phyloP scores from a whole-genome alignment of 208 protist species.

The Trypanosomatidae sp. region DNA sequence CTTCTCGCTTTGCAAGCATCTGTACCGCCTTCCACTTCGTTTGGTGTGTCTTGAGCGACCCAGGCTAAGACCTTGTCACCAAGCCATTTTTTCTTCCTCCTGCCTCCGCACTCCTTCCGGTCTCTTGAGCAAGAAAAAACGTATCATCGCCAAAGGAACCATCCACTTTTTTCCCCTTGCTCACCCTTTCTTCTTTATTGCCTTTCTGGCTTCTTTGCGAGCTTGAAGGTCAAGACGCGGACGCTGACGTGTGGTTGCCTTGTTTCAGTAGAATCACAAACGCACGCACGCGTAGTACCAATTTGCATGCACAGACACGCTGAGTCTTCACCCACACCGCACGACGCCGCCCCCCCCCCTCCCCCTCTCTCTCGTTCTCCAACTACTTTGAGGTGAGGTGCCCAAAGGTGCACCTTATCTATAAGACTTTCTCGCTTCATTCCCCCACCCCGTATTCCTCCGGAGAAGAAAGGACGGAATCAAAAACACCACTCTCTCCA shows the following conservation, averaged over 20 bases:
- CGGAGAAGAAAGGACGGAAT: too few species aligned
- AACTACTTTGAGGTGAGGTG: background rate
- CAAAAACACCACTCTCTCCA: background rate
- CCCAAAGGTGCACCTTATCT: background rate
- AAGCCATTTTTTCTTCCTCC: background rate
- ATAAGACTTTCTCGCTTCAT: background rate
- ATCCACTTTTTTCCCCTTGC: background rate
- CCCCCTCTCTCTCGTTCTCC: background rate
- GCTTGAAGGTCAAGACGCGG: background rate
- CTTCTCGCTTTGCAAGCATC: background rate
- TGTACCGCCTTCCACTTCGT: background rate
- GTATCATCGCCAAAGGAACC: background rate
- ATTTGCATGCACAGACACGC: background rate
- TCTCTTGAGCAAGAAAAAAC: background rate
- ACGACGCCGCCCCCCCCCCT: background rate
- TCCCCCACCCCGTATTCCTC: too few species aligned
- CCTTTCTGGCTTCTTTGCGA: background rate
- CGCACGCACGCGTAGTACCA: too few species aligned
- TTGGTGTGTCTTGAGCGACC: background rate
- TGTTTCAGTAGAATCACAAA: background rate
- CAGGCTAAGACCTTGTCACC: background rate
- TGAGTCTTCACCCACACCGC: background rate
- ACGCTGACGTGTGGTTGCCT: background rate
- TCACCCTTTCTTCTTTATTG: conserved; percentile 4
- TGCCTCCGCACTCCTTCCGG: background rate